Base-by-base conservation (phyloP, 2,329 filamentous ascomycete species). In the Geosmithia putterillii region DNA sequence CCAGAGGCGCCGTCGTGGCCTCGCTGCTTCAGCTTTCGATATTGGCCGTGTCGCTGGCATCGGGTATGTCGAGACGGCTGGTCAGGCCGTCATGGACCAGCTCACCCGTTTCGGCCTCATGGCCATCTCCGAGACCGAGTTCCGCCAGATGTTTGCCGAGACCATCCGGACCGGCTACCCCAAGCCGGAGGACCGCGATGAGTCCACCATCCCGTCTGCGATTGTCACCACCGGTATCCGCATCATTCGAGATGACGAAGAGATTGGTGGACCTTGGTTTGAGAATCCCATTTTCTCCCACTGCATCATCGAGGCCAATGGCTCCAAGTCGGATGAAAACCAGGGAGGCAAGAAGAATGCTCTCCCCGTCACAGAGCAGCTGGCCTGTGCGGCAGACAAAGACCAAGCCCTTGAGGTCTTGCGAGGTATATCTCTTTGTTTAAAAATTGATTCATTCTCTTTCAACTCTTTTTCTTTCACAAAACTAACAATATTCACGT, bases 11-110 rank as follows among this genome's bases (percentile, higher is more conserved):
- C 42, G 44, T 1, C 51, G 51, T 3, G 62, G 62, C 2, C 53
- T 67, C 2, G 54, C 64, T 1, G 67, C 59, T 3, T 58, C 61
- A 0, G 49, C 54, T 12, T 57, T 72, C 2, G 53, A 71, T 45
- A 55, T 73, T 18, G 47, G 53, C 2, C 43, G 51, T 6, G 50
- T 73, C 1, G 44, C 61, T 1, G 70, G 65, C 6, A 48, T 63
- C 1, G 71, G 71, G 0, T 69, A 66, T 45, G 54, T 69, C 20
- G 48, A 46, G 32, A 49, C 44, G 12, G 52, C 47, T 39, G 21
- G 32, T 9, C 21, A 43, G 9, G 23, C 44, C 12, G 38, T 38
- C 36, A 45, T 23, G 19, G 50, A 47, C 34, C 44, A 54, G 36
- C 47, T 57, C 9, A 52, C 51, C 42, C 41, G 48, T 38, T 48